These are phyloP conservation scores for Neurospora cerealis DNA, from an alignment of 495 filamentous ascomycete species.

Conservation along the genomic window DNA sequence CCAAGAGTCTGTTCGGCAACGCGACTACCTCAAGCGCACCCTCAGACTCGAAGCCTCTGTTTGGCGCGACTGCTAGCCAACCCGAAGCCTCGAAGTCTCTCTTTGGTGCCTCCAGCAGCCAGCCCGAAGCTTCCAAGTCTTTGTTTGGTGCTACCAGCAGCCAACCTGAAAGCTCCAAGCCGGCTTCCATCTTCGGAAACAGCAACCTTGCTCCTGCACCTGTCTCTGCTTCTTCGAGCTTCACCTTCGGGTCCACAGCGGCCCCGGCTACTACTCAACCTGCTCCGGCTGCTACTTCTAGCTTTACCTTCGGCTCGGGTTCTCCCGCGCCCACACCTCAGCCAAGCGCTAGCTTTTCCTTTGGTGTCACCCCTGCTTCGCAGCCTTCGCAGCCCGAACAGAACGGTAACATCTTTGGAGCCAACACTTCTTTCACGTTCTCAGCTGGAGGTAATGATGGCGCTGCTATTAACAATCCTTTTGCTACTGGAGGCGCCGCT, in stretches of 20 bases:
- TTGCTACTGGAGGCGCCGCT: constrained; percentile 19
- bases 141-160: constrained; percentile 10
- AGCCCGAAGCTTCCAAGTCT: constrained; percentile 10
- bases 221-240: constrained; percentile 7
- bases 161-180: constrained; percentile 8
- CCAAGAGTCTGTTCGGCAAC: constrained; percentile 7
- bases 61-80: constrained; percentile 9
- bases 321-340: constrained; percentile 21
- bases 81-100: constrained; percentile 9
- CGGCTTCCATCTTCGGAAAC: constrained; percentile 9
- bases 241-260: constrained; percentile 23
- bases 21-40: constrained; percentile 5
- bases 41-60: constrained; percentile 11
- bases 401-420: constrained; percentile 14
- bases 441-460: constrained; percentile 20
- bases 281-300: neutral
- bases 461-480: constrained; percentile 31
- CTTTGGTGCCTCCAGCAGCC: constrained; percentile 11
- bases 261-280: constrained; percentile 17
- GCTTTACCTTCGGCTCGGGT: constrained; percentile 16
- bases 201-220: constrained; percentile 6
- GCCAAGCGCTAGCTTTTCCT: constrained; percentile 15
- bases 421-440: constrained; percentile 29
- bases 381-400: constrained; percentile 5
- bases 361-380: constrained; percentile 2